Evolutionary conservation across 2,329 filamentous ascomycete species (phyloP).

Genomic region (Delphinella strobiligena): DNA sequence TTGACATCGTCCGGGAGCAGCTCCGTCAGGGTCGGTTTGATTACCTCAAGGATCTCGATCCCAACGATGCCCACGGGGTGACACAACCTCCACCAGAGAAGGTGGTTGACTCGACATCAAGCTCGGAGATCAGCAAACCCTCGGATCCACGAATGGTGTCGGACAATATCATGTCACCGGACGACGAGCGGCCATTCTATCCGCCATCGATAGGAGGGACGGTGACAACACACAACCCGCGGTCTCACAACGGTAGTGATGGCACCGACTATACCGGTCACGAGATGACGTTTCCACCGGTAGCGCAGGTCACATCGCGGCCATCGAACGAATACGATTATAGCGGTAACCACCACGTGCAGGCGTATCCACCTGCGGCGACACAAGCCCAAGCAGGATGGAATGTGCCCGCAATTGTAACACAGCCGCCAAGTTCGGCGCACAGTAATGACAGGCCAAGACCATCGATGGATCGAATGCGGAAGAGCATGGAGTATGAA

Average conservation of each 20-base stretch:
- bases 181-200: conserved; percentile 87
- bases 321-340: conserved; percentile 3
- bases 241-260: conserved; percentile 84
- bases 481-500: conserved; percentile 69
- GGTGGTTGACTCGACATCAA: conserved; percentile 41
- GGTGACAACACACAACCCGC: conserved; percentile 63
- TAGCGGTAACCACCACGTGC: background rate
- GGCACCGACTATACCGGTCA: conserved; percentile 73
- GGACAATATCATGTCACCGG: conserved; percentile 43
- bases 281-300: conserved; percentile 26
- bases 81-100: conserved; percentile 31
- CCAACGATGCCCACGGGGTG: conserved; percentile 21
- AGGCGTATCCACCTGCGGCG: background rate
- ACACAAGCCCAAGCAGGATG: background rate
- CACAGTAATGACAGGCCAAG: conserved; percentile 38
- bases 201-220: conserved; percentile 76
- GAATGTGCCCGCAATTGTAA: conserved; percentile 13
- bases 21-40: conserved; percentile 72
- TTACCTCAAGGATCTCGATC: conserved; percentile 49
- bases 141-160: conserved; percentile 40
- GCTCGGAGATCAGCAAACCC: conserved; percentile 42
- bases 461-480: conserved; percentile 78
- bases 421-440: conserved; percentile 9
- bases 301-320: conserved; percentile 9
- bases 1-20: conserved; percentile 93